Conservation (phyloP, 2,329 filamentous ascomycete genomes). For the Fusarium pseudonygamai region DNA sequence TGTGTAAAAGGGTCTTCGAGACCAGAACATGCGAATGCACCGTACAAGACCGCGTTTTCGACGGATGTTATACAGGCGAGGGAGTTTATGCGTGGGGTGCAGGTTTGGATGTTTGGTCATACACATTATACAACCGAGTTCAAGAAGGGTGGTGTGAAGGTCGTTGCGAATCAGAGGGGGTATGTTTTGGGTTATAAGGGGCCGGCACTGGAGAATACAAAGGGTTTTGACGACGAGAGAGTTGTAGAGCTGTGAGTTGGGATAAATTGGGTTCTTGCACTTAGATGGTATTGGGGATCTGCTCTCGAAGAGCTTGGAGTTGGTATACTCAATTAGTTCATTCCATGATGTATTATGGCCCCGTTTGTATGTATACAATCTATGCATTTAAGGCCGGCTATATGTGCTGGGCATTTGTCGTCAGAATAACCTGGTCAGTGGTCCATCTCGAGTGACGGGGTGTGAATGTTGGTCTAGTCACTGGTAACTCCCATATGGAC, state of each 20-base stretch:
- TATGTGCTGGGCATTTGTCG: neutral
- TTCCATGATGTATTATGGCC: neutral
- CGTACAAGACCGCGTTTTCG: slow-evolving; percentile 61
- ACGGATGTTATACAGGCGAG: slow-evolving; percentile 54
- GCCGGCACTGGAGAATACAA: slow-evolving; percentile 37
- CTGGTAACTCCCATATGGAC: neutral
- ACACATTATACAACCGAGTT: slow-evolving; percentile 57
- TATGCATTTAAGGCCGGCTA: neutral
- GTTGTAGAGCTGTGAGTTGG: slow-evolving; percentile 33
- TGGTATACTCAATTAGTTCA: neutral
- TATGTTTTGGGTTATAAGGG: slow-evolving; percentile 48
- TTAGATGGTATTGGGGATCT: neutral
- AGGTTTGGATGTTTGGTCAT: slow-evolving; percentile 59
- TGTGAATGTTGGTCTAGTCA: neutral
- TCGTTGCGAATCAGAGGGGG: slow-evolving; percentile 59
- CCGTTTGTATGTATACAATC: too few species aligned
- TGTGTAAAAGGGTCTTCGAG: slow-evolving; percentile 58
- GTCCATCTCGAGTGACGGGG: neutral
- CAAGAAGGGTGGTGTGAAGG: slow-evolving; percentile 44
- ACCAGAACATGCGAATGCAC: slow-evolving; percentile 58
- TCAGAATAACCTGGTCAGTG: neutral
- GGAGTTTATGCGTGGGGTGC: slow-evolving; percentile 47
- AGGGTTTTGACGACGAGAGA: slow-evolving; percentile 37
- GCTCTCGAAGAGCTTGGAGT: neutral
- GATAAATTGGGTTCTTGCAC: neutral